Base-by-base conservation (phyloP, 148 eudicot species). In the Silene conica region DNA sequence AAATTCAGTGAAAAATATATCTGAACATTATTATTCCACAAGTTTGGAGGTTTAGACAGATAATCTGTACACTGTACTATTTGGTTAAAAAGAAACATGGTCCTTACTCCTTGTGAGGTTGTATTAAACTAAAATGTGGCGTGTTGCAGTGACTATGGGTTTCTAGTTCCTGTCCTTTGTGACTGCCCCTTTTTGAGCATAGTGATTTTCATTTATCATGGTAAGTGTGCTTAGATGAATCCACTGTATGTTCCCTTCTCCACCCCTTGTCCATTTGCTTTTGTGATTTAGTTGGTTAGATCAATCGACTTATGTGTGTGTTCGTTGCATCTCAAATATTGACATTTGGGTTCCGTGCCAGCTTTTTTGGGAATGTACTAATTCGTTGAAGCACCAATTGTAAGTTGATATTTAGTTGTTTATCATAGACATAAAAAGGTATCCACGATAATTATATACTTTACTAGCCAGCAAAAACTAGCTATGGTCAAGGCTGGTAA, bases 351-450 rank as follows among this genome's bases (percentile, higher is more conserved):
- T 68, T 63, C 71, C 74, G 71, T 70, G 66, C 19, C 59, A 61
- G 41, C 70, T 55, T 50, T 77, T 34, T 34, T 63, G 80, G 71
- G 63, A 63, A 64, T 70, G 25, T 50, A 61, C 74, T 60, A n/a
- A 56, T 57, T 65, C 59, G 20, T 70, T 62, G 67, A 63, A 76
- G 70, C 69, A 76, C 15, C 74, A 14, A 48, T 63, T 26, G 74
- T 69, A 69, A 76, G 79, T 59, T 54, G 61, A n/a, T 61, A 55
- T 76, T 31, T 75, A 45, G 23, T 12, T 13, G 71, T 48, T 68
- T 45, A 68, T 68, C 71, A 46, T 46, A 15, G 31, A 68, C 55
- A 20, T 46, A 8, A 20, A 67, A 20, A 41, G 54, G 26, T 43
- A 41, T 67, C 6, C 46, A 11, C 20, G 14, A 20, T 13, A 8